Base-by-base conservation (phyloP, 225 moss, liverwort and hornwort species). In the Lunularia cruciata region DNA sequence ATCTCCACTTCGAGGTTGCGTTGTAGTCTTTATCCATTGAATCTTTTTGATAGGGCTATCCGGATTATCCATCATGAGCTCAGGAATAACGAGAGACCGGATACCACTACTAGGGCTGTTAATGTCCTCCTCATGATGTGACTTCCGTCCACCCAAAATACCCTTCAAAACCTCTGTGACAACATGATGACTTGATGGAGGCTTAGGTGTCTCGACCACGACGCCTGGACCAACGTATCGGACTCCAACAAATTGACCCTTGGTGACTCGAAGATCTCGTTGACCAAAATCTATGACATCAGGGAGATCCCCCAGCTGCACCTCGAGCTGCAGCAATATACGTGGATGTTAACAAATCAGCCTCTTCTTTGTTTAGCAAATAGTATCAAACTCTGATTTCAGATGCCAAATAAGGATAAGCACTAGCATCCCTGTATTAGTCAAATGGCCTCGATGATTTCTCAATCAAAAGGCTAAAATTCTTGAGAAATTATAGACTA, bases 281-380 rank as follows among this genome's bases (percentile, higher is more conserved):
- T 68, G 60, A 32, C 76, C 77, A 43, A 82, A 82, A 75, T 82
- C 82, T 38, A 82, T 82, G 35, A 82, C 71, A 60, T 82, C 77
- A 3, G 77, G 82, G 16, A 60, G 47, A 66, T 82, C 66, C 26
- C 60, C 69, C 47, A 82, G 33, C 23, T 65, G 43, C 23, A 76
- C 73, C 49, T 77, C 70, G 9, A 71, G 65, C 81, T 81, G 70
- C 73, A 69, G n/a, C 22, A 57, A 49, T 47, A 18, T 2, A 60
- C 46, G 20, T 26, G 14, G 43, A 15, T 18, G 36, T 19, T 28
- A 0, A 22, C 20, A 61, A 23, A 35, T 61, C n/a, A 40, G 31
- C n/a, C 20, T 37, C 72, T 25, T 4, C 8, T 10, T 16, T 30
- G 14, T 10, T 33, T 23, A 3, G 12, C 3, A 43, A 6, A 66